Evolutionary conservation across 768 basidiomycete species (phyloP).

Genomic region (Leccinum boreale): DNA sequence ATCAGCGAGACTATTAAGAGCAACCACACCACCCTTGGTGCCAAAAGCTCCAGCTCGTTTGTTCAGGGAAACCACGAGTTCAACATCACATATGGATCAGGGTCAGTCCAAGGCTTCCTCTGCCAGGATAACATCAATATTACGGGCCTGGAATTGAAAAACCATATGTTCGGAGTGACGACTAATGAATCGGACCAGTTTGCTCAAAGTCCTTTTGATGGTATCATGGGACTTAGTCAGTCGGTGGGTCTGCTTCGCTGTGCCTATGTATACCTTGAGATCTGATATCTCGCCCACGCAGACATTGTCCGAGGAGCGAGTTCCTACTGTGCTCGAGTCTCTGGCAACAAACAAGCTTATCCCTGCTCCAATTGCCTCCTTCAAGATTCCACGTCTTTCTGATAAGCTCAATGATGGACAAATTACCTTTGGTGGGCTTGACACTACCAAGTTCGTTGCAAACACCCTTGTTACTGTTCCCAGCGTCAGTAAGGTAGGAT

Average conservation of each 20-base stretch:
- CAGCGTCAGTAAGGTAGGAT: conserved; percentile 66
- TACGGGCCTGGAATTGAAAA: conserved; percentile 55
- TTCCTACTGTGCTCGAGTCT: conserved; percentile 68
- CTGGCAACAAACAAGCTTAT: conserved; percentile 59
- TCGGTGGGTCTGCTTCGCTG: conserved; percentile 44
- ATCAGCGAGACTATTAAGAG: conserved; percentile 52
- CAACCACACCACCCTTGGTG: conserved; percentile 64
- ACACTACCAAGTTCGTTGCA: conserved; percentile 63
- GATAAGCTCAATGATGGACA: conserved; percentile 69
- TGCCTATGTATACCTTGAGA: neutral
- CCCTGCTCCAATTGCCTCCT: conserved; percentile 64
- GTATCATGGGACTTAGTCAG: conserved; percentile 75
- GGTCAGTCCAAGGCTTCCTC: conserved; percentile 61
- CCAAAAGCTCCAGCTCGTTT: conserved; percentile 61
- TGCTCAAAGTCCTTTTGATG: conserved; percentile 57
- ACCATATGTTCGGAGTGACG: conserved; percentile 70
- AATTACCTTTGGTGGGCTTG: conserved; percentile 78
- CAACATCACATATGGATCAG: conserved; percentile 66
- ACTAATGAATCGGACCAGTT: conserved; percentile 60
- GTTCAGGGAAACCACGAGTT: conserved; percentile 48
- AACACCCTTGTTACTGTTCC: conserved; percentile 53
- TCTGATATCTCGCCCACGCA: conserved; percentile 18
- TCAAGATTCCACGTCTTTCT: conserved; percentile 72
- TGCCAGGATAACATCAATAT: conserved; percentile 60
- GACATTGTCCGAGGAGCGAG: conserved; percentile 62